Conservation (phyloP, 768 basidiomycete genomes). For the Hypholoma fasciculare region DNA sequence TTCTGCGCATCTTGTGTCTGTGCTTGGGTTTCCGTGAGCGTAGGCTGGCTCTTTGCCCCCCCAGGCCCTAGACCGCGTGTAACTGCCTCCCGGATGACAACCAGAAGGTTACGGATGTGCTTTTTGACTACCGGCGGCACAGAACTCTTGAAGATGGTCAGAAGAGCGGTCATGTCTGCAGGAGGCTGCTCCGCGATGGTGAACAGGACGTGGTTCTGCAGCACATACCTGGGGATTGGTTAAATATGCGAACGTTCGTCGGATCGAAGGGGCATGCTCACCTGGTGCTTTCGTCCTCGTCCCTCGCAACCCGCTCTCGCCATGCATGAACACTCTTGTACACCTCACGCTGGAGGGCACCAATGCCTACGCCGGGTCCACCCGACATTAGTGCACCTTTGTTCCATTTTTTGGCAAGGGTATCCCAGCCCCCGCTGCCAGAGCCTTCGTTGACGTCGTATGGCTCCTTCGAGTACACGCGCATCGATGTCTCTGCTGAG, state of each 20-base stretch:
- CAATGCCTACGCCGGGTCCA: conserved; percentile 33
- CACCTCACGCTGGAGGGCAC: conserved; percentile 54
- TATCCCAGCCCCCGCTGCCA: conserved; percentile 77
- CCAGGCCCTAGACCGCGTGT: conserved; percentile 26
- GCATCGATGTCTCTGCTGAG: conserved; percentile 76
- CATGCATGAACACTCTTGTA: conserved; percentile 78
- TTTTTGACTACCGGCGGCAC: conserved; percentile 65
- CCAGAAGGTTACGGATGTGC: conserved; percentile 63
- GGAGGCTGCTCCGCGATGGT: conserved; percentile 72
- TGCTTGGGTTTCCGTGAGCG: not conserved
- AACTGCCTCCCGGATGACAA: conserved; percentile 55
- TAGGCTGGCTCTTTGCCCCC: conserved; percentile 6
- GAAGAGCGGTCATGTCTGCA: conserved; percentile 59
- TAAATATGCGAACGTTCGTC: conserved; percentile 3
- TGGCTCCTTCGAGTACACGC: conserved; percentile 63
- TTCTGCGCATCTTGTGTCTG: not conserved
- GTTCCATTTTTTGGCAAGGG: conserved; percentile 82
- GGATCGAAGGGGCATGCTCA: conserved; percentile 30
- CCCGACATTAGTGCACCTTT: conserved; percentile 50
- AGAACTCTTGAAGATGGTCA: conserved; percentile 53
- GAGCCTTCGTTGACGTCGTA: conserved; percentile 68
- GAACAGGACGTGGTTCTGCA: conserved; percentile 76
- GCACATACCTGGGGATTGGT: conserved; percentile 54
- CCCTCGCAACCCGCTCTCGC: conserved; percentile 77
- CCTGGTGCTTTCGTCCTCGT: conserved; percentile 86